Base-by-base conservation (phyloP, 257 asterid genomes). In the Petunia axillaris region DNA sequence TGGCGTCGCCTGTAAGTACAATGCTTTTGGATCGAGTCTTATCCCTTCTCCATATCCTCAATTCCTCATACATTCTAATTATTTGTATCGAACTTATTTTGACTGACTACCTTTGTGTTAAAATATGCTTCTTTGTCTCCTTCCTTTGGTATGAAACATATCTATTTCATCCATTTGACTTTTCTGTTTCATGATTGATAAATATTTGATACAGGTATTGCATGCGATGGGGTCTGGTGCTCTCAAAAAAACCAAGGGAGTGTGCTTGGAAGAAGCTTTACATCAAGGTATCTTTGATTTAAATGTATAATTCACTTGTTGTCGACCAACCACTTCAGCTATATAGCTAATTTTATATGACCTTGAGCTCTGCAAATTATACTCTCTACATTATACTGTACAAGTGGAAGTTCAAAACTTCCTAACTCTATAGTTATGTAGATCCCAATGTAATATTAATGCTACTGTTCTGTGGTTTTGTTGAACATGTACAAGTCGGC, bases 201-300 rank as follows among this genome's bases (percentile, higher is more conserved):
- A 70, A 44, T 53, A 25, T 16, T 79, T 48, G 10, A 37, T 82
- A 60, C 71, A 89, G 90, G 80, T 95, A 93, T 82, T 85, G 92
- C 80, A 85, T 95, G 90, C 87, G 97, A 76, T 95, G 99, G 99
- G 98, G 99, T 82, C 85, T 93, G 46, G 80, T 88, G 88, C 90
- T 91, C 38, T 91, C 94, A 44, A 89, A 92, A 81, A 95, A 84
- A 84, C 89, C 89, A 14, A 87, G 99, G 75, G 98, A 90, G 82
- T 89, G 91, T 85, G 93, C 99, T 81, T 95, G 98, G 99, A 95
- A 95, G 87, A 93, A 83, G 80, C 89, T 87, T 71, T 87, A 89
- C 83, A 82, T 87, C 78, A 87, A 87, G 89, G 92, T 86, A 50
- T 35, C 68, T 63, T 63, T 8, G 68, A 63, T 9, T 36, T 7